Conservation (phyloP, 1,139 yeast species). For the Sugiyamaella sp. region DNA sequence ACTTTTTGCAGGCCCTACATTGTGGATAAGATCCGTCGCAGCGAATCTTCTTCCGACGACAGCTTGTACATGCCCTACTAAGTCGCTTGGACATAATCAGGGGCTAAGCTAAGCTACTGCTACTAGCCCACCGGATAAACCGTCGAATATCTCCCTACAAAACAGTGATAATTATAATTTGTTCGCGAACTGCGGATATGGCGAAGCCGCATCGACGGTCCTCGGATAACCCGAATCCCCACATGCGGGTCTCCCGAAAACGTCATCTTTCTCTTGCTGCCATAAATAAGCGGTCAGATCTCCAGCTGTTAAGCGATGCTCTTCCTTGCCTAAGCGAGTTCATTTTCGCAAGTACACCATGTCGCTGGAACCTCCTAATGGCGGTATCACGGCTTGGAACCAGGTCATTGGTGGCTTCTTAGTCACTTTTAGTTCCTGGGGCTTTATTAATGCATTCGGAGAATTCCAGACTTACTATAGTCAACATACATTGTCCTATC, state of each 20-base stretch:
- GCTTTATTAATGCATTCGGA: slow-evolving; percentile 61
- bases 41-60: slow-evolving; percentile 19
- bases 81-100: slow-evolving; percentile 12
- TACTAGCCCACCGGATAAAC: not conserved
- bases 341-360: not conserved
- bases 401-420: slow-evolving; percentile 46
- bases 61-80: slow-evolving; percentile 20
- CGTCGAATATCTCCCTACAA: not conserved
- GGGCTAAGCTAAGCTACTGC: not conserved
- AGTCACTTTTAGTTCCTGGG: slow-evolving; percentile 57
- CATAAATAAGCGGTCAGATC: no score
- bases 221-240: slow-evolving; percentile 9
- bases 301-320: no score
- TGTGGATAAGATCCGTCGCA: slow-evolving; percentile 21
- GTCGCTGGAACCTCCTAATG: slow-evolving; percentile 33
- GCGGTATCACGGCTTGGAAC: slow-evolving; percentile 40
- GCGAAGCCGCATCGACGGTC: not conserved
- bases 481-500: slow-evolving; percentile 48
- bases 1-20: slow-evolving; percentile 17
- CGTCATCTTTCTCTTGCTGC: no score
- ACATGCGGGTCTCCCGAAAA: slow-evolving; percentile 5
- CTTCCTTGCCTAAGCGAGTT: not conserved
- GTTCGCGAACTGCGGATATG: not conserved
- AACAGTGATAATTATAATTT: not conserved
- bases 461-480: slow-evolving; percentile 62